Evolutionary conservation across 2,329 filamentous ascomycete species (phyloP).

Genomic region (Diaporthe destruens): DNA sequence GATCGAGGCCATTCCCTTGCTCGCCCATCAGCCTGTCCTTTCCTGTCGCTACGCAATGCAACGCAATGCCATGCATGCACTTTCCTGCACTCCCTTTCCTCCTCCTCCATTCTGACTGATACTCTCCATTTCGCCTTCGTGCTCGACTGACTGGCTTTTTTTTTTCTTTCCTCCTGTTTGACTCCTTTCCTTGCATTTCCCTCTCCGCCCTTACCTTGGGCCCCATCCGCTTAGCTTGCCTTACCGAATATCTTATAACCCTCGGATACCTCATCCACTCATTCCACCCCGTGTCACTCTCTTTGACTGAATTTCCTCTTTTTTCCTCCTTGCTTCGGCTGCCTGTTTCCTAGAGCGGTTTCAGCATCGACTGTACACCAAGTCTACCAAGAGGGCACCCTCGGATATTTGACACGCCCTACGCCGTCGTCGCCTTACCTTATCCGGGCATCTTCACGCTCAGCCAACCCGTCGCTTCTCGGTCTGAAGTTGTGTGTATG

Average conservation of each 20-base stretch:
- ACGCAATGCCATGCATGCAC: constrained; percentile 40
- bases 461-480: constrained; percentile 17
- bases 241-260: constrained; percentile 38
- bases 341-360: constrained; percentile 38
- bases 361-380: constrained; percentile 33
- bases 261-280: constrained; percentile 40
- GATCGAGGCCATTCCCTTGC: constrained; percentile 35
- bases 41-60: constrained; percentile 36
- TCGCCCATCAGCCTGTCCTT: constrained; percentile 39
- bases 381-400: constrained; percentile 28
- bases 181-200: constrained; percentile 35
- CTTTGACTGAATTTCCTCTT: constrained; percentile 40
- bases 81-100: constrained; percentile 40
- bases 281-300: constrained; percentile 37
- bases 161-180: constrained; percentile 12
- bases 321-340: constrained; percentile 34
- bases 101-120: constrained; percentile 39
- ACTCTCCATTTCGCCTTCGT: constrained; percentile 39
- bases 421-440: constrained; percentile 22
- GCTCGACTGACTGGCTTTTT: constrained; percentile 36
- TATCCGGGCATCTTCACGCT: constrained; percentile 21
- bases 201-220: constrained; percentile 39
- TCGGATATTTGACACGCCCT: constrained; percentile 32
- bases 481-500: constrained; percentile 35
- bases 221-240: constrained; percentile 34